phyloP scores from a whole-genome alignment of 805 yeast species.

The Cyberlindnera mycetangii region DNA sequence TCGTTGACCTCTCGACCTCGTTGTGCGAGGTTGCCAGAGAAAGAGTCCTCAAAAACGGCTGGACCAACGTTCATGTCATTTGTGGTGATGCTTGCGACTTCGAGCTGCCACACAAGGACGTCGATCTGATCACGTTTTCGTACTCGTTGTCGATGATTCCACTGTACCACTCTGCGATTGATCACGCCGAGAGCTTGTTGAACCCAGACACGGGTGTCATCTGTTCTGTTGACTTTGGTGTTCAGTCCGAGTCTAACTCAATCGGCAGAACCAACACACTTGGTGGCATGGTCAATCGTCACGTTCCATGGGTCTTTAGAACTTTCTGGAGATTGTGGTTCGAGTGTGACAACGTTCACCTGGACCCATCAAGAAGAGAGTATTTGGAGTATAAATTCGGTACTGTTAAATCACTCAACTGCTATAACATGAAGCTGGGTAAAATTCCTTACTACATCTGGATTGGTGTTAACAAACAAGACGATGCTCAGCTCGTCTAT shows the following conservation, averaged over 20 bases:
- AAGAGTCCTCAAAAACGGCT: constrained; percentile 47
- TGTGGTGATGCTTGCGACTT: constrained; percentile 78
- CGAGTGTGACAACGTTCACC: constrained; percentile 75
- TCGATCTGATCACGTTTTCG: constrained; percentile 76
- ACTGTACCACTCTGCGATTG: constrained; percentile 73
- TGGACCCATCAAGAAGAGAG: constrained; percentile 79
- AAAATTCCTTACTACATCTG: constrained; percentile 80
- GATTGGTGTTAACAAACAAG: constrained; percentile 68
- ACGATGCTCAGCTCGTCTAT: constrained; percentile 46
- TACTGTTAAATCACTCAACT: constrained; percentile 70
- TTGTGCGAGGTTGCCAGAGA: constrained; percentile 67
- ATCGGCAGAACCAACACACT: constrained; percentile 69
- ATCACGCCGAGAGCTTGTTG: constrained; percentile 54
- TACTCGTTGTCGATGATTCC: constrained; percentile 87
- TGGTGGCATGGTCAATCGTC: constrained; percentile 71
- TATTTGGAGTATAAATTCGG: constrained; percentile 82
- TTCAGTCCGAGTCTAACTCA: constrained; percentile 61
- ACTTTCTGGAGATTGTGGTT: constrained; percentile 89
- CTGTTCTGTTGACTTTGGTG: constrained; percentile 78
- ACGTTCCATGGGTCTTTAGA: constrained; percentile 72
- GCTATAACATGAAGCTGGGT: constrained; percentile 63
- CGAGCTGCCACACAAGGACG: constrained; percentile 45
- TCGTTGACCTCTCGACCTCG: constrained; percentile 76
- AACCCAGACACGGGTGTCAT: constrained; percentile 56
- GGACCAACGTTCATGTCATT: constrained; percentile 61